Percentiles rank a stretch among this genome's conserved stretches.
Conservation (phyloP, 805 yeast genomes). For the Metschnikowia continentalis region DNA sequence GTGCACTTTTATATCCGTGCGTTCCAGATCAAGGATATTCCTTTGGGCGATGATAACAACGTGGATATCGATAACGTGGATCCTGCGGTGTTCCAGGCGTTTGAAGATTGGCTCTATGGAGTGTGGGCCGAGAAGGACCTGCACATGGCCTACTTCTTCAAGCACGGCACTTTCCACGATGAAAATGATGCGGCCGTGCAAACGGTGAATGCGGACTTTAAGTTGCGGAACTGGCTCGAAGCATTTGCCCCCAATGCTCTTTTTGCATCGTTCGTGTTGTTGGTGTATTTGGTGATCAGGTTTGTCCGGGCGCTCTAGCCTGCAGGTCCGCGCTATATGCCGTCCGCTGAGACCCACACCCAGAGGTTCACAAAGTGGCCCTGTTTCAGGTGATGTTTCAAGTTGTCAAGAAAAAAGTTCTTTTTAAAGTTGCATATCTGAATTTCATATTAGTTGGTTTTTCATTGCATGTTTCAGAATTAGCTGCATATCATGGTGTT, state of each 20-base stretch:
- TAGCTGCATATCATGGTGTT: no score
- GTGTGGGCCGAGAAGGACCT: constrained; percentile 79
- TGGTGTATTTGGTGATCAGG: background rate
- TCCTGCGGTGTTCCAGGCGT: constrained; percentile 42
- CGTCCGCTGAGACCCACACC: background rate
- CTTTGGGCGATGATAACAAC: constrained; percentile 38
- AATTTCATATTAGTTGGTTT: no score
- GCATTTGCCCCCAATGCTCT: constrained; percentile 10
- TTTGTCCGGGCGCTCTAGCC: background rate
- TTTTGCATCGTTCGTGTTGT: constrained; percentile 5
- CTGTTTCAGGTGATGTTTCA: no score
- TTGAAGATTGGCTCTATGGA: constrained; percentile 70
- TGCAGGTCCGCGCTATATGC: background rate
- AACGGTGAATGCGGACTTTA: constrained; percentile 15
- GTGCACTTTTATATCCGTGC: constrained; percentile 65
- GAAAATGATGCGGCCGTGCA: constrained; percentile 24
- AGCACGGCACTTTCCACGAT: constrained; percentile 47
- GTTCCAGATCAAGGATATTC: constrained; percentile 57
- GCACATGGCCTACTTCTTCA: constrained; percentile 58
- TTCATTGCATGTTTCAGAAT: no score
- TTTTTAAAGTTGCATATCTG: no score
- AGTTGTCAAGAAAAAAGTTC: no score
- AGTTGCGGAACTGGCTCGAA: constrained; percentile 11
- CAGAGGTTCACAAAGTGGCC: no score
- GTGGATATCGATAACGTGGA: constrained; percentile 43